Conservation (phyloP, 2,329 filamentous ascomycete species). For the Anthostomella pinea region DNA sequence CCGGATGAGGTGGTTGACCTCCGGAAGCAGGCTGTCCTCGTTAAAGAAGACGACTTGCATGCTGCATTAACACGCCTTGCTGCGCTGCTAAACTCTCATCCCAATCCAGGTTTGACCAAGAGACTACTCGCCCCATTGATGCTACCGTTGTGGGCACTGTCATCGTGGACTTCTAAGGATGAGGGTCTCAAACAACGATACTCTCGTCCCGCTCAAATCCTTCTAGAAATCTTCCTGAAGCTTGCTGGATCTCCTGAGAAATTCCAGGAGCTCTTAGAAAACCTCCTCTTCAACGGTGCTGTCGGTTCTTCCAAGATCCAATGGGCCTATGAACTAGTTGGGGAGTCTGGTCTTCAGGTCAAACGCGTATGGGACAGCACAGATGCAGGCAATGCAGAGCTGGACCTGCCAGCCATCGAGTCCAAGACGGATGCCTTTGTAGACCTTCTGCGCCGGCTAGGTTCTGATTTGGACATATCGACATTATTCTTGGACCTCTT, state of each 20-base stretch:
- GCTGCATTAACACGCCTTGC: constrained; percentile 53
- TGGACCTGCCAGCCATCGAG: constrained; percentile 46
- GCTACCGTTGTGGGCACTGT: constrained; percentile 61
- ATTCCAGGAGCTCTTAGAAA: constrained; percentile 47
- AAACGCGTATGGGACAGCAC: constrained; percentile 31
- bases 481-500: constrained; percentile 60
- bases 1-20: constrained; percentile 44
- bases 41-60: constrained; percentile 46
- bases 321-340: constrained; percentile 53
- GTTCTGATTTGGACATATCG: constrained; percentile 55
- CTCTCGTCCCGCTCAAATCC: constrained; percentile 43
- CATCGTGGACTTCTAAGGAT: constrained; percentile 45
- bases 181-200: constrained; percentile 36
- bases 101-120: constrained; percentile 63
- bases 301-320: constrained; percentile 24
- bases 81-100: constrained; percentile 59
- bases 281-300: constrained; percentile 56
- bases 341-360: constrained; percentile 51
- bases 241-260: constrained; percentile 52
- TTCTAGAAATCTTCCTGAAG: constrained; percentile 57
- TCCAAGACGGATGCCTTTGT: constrained; percentile 47
- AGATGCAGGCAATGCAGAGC: constrained; percentile 12
- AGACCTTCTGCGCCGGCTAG: constrained; percentile 46
- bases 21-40: constrained; percentile 41
- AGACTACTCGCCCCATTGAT: constrained; percentile 58